These are phyloP conservation scores for Termitomyces sp. DNA, from an alignment of 768 basidiomycete genomes.

Conservation along the genomic window DNA sequence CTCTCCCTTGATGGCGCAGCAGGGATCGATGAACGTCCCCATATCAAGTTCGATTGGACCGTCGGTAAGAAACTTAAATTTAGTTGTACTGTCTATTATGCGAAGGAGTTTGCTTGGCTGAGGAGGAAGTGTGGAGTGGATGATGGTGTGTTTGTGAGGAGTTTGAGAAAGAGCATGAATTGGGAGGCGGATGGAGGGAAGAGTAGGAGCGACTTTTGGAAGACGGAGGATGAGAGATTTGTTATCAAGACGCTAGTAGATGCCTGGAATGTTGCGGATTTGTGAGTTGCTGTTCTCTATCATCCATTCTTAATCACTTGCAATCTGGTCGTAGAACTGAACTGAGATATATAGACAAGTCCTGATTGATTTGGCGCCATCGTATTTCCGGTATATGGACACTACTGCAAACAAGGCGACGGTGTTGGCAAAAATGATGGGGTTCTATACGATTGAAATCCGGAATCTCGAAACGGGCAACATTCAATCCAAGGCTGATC, in stretches of 20 bases:
- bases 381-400: conserved; percentile 78
- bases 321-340: neutral
- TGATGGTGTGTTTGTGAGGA: conserved; percentile 54
- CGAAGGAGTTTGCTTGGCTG: conserved; percentile 70
- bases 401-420: conserved; percentile 61
- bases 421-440: conserved; percentile 72
- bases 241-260: conserved; percentile 84
- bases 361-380: conserved; percentile 68
- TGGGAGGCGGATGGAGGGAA: conserved; percentile 82
- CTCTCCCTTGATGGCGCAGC: conserved; percentile 32
- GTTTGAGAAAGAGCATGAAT: conserved; percentile 50
- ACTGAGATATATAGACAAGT: conserved; percentile 51
- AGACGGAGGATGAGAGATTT: conserved; percentile 70
- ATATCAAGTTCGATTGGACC: conserved; percentile 81
- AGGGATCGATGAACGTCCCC: conserved; percentile 64
- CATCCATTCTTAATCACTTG: neutral
- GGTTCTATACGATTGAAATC: conserved; percentile 77
- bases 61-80: conserved; percentile 70
- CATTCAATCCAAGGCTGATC: conserved; percentile 63
- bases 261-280: conserved; percentile 83
- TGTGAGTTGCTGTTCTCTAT: conserved; percentile 42
- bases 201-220: conserved; percentile 79
- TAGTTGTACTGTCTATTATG: conserved; percentile 80
- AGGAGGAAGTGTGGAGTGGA: conserved; percentile 65
- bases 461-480: conserved; percentile 64